phyloP scores from a whole-genome alignment of 306 rosid genomes.

The Dalbergia oliveri region DNA sequence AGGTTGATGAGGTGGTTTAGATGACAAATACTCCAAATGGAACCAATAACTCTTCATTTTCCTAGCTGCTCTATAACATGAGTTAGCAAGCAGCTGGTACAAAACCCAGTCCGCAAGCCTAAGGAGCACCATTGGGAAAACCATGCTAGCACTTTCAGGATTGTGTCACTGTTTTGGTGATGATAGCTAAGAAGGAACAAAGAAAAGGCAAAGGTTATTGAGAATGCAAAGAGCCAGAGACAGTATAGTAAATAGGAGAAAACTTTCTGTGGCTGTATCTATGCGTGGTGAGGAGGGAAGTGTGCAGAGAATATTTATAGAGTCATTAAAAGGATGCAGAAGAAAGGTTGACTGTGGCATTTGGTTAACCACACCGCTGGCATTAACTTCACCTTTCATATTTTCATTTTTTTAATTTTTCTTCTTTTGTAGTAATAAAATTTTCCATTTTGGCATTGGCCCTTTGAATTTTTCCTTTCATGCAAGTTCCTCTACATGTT shows the following conservation, averaged over 20 bases:
- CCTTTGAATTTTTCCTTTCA: not conserved
- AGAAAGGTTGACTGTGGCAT: conserved; percentile 57
- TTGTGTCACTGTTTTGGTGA: not conserved
- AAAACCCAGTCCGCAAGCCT: conserved; percentile 66
- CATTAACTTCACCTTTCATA: conserved; percentile 59
- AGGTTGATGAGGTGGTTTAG: conserved; percentile 46
- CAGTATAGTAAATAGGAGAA: conserved; percentile 7
- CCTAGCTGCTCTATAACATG: conserved; percentile 72
- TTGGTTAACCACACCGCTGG: conserved; percentile 71
- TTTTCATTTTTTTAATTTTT: not conserved
- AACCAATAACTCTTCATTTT: conserved; percentile 67
- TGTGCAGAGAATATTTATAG: conserved; percentile 62
- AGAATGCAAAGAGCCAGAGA: not conserved
- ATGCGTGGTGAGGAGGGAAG: conserved; percentile 44
- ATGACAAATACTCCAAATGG: conserved; percentile 49
- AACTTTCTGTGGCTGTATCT: not conserved
- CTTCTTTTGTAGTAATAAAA: not conserved
- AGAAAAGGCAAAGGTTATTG: not conserved
- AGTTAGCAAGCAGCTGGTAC: conserved; percentile 72
- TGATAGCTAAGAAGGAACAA: not conserved
- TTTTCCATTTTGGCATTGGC: not conserved
- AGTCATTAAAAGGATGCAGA: conserved; percentile 41
- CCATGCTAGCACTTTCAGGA: conserved; percentile 41
- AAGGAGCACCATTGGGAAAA: conserved; percentile 61
- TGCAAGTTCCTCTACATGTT: conserved; percentile 48